phyloP scores from a whole-genome alignment of 2,329 filamentous ascomycete genomes.

The Hymenoscyphus fructigenus region DNA sequence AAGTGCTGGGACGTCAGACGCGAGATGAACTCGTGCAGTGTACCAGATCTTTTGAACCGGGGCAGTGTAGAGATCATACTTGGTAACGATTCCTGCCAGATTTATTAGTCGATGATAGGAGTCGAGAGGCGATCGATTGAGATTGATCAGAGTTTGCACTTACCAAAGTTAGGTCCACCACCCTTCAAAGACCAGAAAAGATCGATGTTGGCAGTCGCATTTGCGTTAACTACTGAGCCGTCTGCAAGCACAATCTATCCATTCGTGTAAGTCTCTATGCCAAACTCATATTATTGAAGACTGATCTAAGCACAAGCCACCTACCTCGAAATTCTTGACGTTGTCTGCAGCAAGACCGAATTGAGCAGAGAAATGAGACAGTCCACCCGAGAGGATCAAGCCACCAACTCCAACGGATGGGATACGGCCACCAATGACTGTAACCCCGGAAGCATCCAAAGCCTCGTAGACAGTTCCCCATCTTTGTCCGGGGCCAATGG shows the following conservation, averaged over 20 bases:
- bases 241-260: constrained; percentile 33
- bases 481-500: constrained; percentile 38
- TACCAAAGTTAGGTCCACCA: constrained; percentile 9
- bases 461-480: constrained; percentile 41
- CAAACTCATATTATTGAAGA: not conserved
- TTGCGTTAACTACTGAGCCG: constrained; percentile 37
- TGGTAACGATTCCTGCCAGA: constrained; percentile 46
- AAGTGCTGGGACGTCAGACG: constrained; percentile 8
- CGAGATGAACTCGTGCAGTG: constrained; percentile 4
- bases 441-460: constrained; percentile 36
- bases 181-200: constrained; percentile 45
- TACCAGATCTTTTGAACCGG: constrained; percentile 23
- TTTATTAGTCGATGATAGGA: not conserved
- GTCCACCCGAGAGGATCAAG: constrained; percentile 10
- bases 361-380: constrained; percentile 3
- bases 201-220: constrained; percentile 45
- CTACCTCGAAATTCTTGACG: constrained; percentile 13
- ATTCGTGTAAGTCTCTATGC: not conserved
- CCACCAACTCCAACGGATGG: constrained; percentile 12
- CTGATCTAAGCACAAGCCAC: not conserved
- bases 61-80: constrained; percentile 45
- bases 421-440: constrained; percentile 13
- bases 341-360: constrained; percentile 12
- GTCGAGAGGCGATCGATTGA: not conserved
- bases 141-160: not conserved